A percentile compares a stretch with the other conserved stretches of the same genome.
phyloP scores from a whole-genome alignment of 1,284 basidiomycete species.

The Fomitopsis betulina region DNA sequence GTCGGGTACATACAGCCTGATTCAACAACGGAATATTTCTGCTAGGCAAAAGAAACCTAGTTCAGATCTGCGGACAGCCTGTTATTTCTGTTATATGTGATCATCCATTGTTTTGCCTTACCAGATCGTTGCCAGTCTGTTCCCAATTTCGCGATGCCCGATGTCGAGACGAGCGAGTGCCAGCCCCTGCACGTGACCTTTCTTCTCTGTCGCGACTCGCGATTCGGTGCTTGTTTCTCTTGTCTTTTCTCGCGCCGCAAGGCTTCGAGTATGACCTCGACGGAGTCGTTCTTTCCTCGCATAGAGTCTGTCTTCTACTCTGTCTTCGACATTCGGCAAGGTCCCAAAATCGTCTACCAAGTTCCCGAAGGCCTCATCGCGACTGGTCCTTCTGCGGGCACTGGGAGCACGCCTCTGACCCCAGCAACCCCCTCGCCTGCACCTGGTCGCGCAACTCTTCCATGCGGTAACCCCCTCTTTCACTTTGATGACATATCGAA shows the following conservation, averaged over 20 bases:
- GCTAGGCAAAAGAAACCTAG: too few species aligned
- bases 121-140: too few species aligned
- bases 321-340: conserved; percentile 78
- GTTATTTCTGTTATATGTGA: too few species aligned
- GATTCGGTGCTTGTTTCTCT: background rate
- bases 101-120: too few species aligned
- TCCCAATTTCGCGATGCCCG: too few species aligned
- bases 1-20: too few species aligned
- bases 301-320: conserved; percentile 88
- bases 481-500: conserved; percentile 90
- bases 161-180: too few species aligned
- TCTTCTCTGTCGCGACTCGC: too few species aligned
- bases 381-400: conserved; percentile 12
- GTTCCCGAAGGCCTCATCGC: conserved; percentile 85
- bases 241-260: background rate
- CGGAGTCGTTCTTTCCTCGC: conserved; percentile 69
- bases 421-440: conserved; percentile 42
- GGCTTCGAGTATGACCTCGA: conserved; percentile 34
- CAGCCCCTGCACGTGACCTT: too few species aligned
- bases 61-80: too few species aligned
- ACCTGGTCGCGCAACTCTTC: conserved; percentile 36
- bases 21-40: too few species aligned
- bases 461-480: conserved; percentile 58
- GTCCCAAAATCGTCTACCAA: conserved; percentile 85
- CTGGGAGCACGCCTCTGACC: conserved; percentile 30